Conservation (phyloP, 2,329 filamentous ascomycete genomes). For the Dactylonectria estremocensis region DNA sequence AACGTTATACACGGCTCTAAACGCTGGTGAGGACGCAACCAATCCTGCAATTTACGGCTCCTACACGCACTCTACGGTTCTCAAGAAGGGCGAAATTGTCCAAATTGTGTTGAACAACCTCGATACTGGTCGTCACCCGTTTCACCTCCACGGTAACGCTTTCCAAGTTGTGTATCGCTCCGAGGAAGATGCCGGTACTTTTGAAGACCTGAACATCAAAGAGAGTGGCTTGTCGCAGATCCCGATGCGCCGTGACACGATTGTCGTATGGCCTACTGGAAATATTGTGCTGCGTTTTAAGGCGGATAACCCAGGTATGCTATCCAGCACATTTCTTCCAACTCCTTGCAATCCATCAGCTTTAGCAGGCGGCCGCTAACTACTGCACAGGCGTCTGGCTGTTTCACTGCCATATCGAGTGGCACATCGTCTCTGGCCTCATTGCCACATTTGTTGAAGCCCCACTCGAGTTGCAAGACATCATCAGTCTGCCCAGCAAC, state of each 20-base stretch:
- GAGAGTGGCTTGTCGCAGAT: conserved; percentile 65
- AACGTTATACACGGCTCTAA: conserved; percentile 82
- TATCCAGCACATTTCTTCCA: neutral
- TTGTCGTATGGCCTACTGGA: conserved; percentile 76
- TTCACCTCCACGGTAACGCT: conserved; percentile 84
- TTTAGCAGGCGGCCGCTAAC: neutral
- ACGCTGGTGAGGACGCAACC: conserved; percentile 70
- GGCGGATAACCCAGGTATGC: conserved; percentile 75
- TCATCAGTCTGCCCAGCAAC: conserved; percentile 71
- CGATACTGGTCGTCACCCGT: conserved; percentile 81
- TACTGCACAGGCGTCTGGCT: conserved; percentile 71
- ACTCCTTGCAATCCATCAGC: neutral
- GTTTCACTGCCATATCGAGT: conserved; percentile 88
- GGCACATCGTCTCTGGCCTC: conserved; percentile 79
- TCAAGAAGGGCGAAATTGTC: conserved; percentile 77
- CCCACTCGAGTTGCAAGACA: conserved; percentile 73
- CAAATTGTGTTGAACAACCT: conserved; percentile 84
- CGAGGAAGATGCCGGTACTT: conserved; percentile 70
- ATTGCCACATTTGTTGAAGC: conserved; percentile 76
- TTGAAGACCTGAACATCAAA: conserved; percentile 57
- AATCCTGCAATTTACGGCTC: conserved; percentile 76
- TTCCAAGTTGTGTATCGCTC: conserved; percentile 79
- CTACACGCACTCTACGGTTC: conserved; percentile 77
- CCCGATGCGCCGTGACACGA: conserved; percentile 79
- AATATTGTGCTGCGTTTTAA: conserved; percentile 78